Evolutionary conservation across 352 stramenopile species (phyloP).

Genomic region (Phytopythium sindhum): DNA sequence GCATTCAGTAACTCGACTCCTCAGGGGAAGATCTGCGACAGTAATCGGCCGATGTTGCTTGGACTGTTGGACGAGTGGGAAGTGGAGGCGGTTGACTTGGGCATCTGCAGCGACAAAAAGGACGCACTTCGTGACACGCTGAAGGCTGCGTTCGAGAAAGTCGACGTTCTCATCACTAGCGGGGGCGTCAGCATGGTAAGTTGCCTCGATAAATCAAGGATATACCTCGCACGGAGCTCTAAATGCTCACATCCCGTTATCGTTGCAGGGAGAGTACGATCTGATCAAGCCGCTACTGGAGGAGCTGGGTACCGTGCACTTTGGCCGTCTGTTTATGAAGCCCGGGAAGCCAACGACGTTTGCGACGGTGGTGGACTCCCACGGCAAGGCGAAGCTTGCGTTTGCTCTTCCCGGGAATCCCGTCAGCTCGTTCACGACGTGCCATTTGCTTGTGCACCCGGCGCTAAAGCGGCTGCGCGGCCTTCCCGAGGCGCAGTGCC

Average conservation of each 20-base stretch:
- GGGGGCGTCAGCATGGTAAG: slow-evolving; percentile 92
- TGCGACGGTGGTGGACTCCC: slow-evolving; percentile 74
- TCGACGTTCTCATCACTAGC: slow-evolving; percentile 94
- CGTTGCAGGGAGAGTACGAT: slow-evolving; percentile 83
- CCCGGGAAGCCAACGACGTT: slow-evolving; percentile 98
- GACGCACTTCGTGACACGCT: slow-evolving; percentile 49
- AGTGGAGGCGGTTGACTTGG: slow-evolving; percentile 49
- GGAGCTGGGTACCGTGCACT: slow-evolving; percentile 87
- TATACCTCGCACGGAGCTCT: neutral
- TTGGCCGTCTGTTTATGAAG: slow-evolving; percentile 97
- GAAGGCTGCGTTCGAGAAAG: slow-evolving; percentile 30
- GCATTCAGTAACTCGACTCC: slow-evolving; percentile 37
- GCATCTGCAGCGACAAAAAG: slow-evolving; percentile 74
- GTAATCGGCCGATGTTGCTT: slow-evolving; percentile 93
- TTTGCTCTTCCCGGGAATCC: slow-evolving; percentile 97
- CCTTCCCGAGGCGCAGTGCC: slow-evolving; percentile 40
- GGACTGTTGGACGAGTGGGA: slow-evolving; percentile 47
- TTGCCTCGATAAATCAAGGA: neutral
- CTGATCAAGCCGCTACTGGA: slow-evolving; percentile 92
- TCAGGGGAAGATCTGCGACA: slow-evolving; percentile 91
- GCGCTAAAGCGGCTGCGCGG: slow-evolving; percentile 88
- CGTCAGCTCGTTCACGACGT: slow-evolving; percentile 93
- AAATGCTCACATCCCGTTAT: neutral
- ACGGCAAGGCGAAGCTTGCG: slow-evolving; percentile 67
- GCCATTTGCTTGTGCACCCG: slow-evolving; percentile 91